Evolutionary conservation across 495 filamentous ascomycete species (phyloP).

Genomic region (Aspergillus nidulans): DNA sequence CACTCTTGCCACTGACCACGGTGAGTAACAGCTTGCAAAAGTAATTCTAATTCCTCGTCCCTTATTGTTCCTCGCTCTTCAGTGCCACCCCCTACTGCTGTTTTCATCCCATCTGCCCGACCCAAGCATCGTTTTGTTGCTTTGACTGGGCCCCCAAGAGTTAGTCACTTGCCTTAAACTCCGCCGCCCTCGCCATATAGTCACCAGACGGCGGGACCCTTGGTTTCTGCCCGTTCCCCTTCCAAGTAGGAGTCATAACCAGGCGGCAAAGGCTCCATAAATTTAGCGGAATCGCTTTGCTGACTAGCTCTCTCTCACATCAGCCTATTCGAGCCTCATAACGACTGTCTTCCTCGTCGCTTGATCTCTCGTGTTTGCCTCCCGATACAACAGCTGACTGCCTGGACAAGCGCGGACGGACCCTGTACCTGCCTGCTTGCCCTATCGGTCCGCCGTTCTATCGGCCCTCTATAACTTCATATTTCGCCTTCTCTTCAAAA

Average conservation of each 20-base stretch:
- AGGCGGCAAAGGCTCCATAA: slow-evolving; percentile 17
- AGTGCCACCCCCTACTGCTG: slow-evolving; percentile 5
- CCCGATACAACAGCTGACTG: slow-evolving; percentile 21
- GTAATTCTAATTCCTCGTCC: background rate
- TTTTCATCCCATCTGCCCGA: slow-evolving; percentile 12
- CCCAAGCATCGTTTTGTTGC: slow-evolving; percentile 1
- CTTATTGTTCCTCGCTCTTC: slow-evolving; percentile 1
- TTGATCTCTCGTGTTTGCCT: slow-evolving; percentile 5
- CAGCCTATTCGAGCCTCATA: slow-evolving; percentile 15
- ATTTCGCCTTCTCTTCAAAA: slow-evolving; percentile 22
- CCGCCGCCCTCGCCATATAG: slow-evolving; percentile 18
- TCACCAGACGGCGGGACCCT: slow-evolving; percentile 19
- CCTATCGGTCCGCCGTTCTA: slow-evolving; percentile 20
- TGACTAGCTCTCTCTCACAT: slow-evolving; percentile 19
- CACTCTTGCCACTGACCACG: slow-evolving; percentile 20
- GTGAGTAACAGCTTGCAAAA: slow-evolving; percentile 21
- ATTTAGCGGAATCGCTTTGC: slow-evolving; percentile 11
- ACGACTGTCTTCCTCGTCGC: slow-evolving; percentile 1
- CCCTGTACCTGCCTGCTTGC: slow-evolving; percentile 22
- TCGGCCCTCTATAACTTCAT: slow-evolving; percentile 21
- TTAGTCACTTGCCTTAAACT: slow-evolving; percentile 19
- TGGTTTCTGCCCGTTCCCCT: slow-evolving; percentile 6
- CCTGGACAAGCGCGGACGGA: slow-evolving; percentile 20
- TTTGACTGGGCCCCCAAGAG: slow-evolving; percentile 13
- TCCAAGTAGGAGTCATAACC: slow-evolving; percentile 21